Evolutionary conservation across 306 rosid genomes (phyloP).

Genomic region (Oxytropis ochrocephala): DNA sequence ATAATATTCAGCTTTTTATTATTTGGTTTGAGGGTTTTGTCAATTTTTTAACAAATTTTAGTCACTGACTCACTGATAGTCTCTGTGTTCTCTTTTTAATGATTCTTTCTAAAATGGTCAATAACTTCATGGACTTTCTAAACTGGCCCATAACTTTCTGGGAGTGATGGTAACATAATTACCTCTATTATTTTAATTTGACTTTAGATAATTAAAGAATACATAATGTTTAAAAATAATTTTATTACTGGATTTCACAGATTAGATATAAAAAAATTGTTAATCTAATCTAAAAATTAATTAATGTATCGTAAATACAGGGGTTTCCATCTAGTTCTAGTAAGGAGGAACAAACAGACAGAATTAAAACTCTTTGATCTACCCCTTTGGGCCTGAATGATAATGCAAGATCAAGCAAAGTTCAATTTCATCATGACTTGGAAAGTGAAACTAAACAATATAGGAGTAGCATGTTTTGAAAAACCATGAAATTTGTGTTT

Average conservation of each 20-base stretch:
- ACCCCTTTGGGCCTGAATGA: conserved; percentile 2
- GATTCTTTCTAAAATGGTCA: neutral
- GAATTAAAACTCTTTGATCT: neutral
- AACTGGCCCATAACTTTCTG: neutral
- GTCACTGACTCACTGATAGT: neutral
- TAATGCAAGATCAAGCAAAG: conserved; percentile 1
- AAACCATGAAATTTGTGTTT: neutral
- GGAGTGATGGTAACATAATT: neutral
- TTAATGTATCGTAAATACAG: too few species aligned
- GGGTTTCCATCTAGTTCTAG: neutral
- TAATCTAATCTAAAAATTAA: too few species aligned
- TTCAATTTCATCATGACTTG: neutral
- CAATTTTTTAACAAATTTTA: neutral
- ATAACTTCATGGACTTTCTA: too few species aligned
- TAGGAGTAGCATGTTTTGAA: neutral
- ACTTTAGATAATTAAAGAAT: neutral
- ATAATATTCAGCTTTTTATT: neutral
- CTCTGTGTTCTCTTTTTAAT: neutral
- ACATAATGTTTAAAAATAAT: neutral
- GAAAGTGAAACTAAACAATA: neutral
- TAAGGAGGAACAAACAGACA: neutral
- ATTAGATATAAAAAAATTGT: neutral
- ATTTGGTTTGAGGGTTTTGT: neutral
- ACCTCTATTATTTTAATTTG: neutral
- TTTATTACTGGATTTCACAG: neutral